These are phyloP conservation scores for Edaphochlamys debaryana DNA, from an alignment of 139 green algal species.

Conservation along the genomic window DNA sequence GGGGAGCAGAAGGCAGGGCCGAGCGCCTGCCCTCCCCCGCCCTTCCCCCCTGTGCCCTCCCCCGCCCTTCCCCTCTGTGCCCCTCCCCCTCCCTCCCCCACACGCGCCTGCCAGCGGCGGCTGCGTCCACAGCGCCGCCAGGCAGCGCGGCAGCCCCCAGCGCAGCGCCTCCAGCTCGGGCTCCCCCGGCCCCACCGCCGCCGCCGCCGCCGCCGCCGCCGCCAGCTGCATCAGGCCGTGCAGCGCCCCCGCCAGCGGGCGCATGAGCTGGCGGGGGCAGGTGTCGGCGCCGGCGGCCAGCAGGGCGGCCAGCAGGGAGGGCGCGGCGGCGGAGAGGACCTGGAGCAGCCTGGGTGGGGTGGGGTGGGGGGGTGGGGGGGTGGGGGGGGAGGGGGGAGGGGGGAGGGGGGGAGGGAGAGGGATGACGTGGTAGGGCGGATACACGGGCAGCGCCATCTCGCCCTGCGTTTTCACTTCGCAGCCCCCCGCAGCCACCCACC, in stretches of 20 bases:
- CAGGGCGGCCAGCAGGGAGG: slow-evolving; percentile 52
- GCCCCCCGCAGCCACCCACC: background rate
- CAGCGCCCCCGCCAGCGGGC: slow-evolving; percentile 63
- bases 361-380: background rate
- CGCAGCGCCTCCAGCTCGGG: background rate
- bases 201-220: background rate
- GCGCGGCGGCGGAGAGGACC: slow-evolving; percentile 44
- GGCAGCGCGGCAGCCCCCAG: slow-evolving; percentile 8
- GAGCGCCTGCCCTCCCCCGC: too few species aligned
- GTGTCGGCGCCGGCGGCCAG: slow-evolving; percentile 63
- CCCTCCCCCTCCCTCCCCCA: background rate
- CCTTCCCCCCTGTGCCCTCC: too few species aligned
- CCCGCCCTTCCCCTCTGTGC: background rate
- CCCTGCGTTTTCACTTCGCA: background rate
- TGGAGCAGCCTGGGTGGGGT: slow-evolving; percentile 24
- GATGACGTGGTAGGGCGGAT: background rate
- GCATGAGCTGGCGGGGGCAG: slow-evolving; percentile 72
- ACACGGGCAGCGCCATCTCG: background rate
- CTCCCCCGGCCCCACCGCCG: slow-evolving; percentile 3
- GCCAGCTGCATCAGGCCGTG: slow-evolving; percentile 44
- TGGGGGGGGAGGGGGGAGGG: too few species aligned
- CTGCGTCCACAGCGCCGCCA: background rate
- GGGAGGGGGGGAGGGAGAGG: background rate
- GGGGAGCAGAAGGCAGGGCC: too few species aligned
- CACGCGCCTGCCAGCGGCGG: slow-evolving; percentile 44